Evolutionary conservation across 208 protist genomes (phyloP).

Genomic region (Endotrypanum monterogeii): DNA sequence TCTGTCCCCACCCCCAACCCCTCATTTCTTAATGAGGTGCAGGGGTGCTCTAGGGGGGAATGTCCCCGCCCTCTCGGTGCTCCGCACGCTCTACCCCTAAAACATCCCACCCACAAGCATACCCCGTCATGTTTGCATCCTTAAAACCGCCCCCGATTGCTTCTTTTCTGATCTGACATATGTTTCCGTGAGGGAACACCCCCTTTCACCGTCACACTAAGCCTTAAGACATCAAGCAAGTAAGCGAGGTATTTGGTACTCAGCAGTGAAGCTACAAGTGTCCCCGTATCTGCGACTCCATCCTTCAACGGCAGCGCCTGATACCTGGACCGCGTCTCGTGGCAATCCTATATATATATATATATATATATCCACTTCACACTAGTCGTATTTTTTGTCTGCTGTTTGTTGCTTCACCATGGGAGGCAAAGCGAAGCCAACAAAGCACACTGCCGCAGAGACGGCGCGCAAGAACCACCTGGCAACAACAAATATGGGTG

Average conservation of each 20-base stretch:
- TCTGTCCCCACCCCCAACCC: background rate
- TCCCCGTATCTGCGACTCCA: background rate
- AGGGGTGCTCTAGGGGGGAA: background rate
- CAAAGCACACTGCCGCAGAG: constrained; percentile 74
- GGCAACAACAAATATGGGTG: constrained; percentile 74
- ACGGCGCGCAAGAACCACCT: constrained; percentile 69
- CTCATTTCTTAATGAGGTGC: background rate
- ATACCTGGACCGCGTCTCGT: background rate
- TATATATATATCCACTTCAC: background rate
- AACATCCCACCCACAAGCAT: too few relatives aligned
- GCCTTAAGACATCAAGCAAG: background rate
- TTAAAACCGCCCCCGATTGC: background rate
- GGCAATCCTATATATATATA: background rate
- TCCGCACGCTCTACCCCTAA: background rate
- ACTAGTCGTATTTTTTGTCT: background rate
- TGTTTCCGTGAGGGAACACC: background rate
- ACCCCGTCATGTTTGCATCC: background rate
- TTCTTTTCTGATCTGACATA: background rate
- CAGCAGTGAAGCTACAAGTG: background rate
- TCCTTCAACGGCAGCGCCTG: background rate
- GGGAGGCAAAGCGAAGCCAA: constrained; percentile 83
- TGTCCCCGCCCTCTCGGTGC: background rate
- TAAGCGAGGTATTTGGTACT: background rate
- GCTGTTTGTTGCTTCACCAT: constrained; percentile 26
- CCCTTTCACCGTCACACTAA: background rate